A percentile compares a stretch with the other conserved stretches of the same genome.
These are phyloP conservation scores for Malus hybrid DNA, from an alignment of 331 rosid genomes.

Conservation along the genomic window DNA sequence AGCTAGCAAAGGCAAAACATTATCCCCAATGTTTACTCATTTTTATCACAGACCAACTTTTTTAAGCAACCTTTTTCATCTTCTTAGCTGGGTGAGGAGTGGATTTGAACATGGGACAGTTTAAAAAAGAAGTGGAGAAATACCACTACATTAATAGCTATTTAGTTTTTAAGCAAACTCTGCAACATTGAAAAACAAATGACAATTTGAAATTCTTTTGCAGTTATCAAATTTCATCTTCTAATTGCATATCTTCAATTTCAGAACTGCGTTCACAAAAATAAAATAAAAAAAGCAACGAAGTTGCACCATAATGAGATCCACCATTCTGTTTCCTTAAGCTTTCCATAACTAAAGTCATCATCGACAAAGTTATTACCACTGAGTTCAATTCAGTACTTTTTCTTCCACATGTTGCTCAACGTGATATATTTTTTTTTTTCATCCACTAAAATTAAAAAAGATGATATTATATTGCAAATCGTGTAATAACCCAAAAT, in stretches of 20 bases:
- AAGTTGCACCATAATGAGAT: neutral
- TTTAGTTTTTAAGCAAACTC: neutral
- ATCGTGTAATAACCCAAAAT: neutral
- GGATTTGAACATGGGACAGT: neutral
- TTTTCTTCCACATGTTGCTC: neutral
- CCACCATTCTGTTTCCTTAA: neutral
- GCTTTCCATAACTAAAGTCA: neutral
- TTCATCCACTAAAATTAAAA: neutral
- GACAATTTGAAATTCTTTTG: neutral
- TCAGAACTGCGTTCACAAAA: neutral
- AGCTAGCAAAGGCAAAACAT: too few relatives aligned
- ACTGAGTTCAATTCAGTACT: neutral
- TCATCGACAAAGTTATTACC: neutral
- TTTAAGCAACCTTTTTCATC: neutral
- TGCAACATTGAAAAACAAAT: neutral
- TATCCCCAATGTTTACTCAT: neutral
- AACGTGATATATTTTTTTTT: neutral
- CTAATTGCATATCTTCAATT: neutral
- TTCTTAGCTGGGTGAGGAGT: neutral
- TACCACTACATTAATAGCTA: neutral
- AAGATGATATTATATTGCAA: neutral
- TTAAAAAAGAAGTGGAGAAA: neutral
- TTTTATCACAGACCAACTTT: neutral
- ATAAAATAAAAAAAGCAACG: neutral
- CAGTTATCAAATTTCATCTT: neutral